phyloP scores from a whole-genome alignment of 768 basidiomycete genomes.

The Pleurotus tuoliensis region DNA sequence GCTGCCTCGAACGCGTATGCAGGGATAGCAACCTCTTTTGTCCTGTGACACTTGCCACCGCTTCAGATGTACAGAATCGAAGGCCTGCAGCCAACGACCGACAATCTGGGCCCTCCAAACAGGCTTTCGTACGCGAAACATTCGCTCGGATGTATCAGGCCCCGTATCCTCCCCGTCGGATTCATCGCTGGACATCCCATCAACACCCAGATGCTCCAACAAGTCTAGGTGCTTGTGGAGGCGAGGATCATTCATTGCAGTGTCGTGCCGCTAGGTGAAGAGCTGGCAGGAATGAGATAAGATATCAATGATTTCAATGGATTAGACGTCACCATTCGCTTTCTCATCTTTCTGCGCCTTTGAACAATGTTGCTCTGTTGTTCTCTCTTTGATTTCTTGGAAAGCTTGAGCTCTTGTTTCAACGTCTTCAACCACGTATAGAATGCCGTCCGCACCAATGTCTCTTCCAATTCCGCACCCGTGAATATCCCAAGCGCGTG shows the following conservation, averaged over 20 bases:
- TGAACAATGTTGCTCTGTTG: slow-evolving; percentile 1
- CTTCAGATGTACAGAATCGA: slow-evolving; percentile 8
- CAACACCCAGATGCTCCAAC: slow-evolving; percentile 15
- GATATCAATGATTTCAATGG: no score
- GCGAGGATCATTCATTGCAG: no score
- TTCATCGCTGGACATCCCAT: slow-evolving; percentile 22
- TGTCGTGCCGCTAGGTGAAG: no score
- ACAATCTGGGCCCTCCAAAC: slow-evolving; percentile 13
- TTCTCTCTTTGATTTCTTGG: not conserved
- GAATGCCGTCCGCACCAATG: not conserved
- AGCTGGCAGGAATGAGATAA: no score
- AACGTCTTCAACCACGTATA: not conserved
- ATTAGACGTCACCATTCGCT: no score
- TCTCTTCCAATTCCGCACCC: no score
- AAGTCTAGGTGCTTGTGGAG: not conserved
- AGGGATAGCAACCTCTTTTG: no score
- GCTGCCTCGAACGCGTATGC: no score
- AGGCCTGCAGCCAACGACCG: slow-evolving; percentile 12
- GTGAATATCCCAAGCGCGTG: no score
- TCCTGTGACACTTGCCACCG: no score
- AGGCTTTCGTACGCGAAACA: slow-evolving; percentile 9
- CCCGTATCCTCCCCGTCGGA: slow-evolving; percentile 9
- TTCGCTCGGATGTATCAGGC: not conserved
- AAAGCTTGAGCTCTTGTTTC: not conserved
- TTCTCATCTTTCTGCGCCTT: no score